A percentile compares a stretch with the other conserved stretches of the same genome.
phyloP scores from a whole-genome alignment of 1,284 basidiomycete species.

The Anthracocystis panici-leucophaei region DNA sequence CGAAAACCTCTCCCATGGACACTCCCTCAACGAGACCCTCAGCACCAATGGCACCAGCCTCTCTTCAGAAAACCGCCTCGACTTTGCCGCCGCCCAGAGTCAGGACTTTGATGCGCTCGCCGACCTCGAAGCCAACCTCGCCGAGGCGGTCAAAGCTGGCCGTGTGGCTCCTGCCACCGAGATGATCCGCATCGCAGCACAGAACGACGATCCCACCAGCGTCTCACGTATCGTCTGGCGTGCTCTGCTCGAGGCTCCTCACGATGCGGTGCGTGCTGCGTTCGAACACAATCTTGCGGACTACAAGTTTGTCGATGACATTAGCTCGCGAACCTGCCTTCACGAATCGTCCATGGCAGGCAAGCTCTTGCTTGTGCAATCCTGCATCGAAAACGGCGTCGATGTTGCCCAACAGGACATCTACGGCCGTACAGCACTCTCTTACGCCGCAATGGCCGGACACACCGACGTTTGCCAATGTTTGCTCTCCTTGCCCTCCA shows the following conservation, averaged over 20 bases:
- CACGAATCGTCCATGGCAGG: conserved; percentile 93
- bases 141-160: conserved; percentile 55
- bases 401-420: conserved; percentile 80
- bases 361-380: conserved; percentile 80
- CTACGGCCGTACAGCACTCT: conserved; percentile 91
- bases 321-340: conserved; percentile 94
- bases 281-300: conserved; percentile 74
- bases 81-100: conserved; percentile 64
- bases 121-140: conserved; percentile 64
- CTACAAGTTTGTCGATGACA: conserved; percentile 92
- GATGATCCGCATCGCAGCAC: conserved; percentile 57
- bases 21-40: conserved; percentile 33
- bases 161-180: conserved; percentile 52
- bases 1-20: conserved; percentile 75
- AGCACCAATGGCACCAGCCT: conserved; percentile 43
- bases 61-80: conserved; percentile 59
- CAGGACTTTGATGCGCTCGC: conserved; percentile 60
- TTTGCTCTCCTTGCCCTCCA: conserved; percentile 78
- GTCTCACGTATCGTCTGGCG: conserved; percentile 67
- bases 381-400: conserved; percentile 83
- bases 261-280: conserved; percentile 54
- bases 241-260: conserved; percentile 61
- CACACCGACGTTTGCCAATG: conserved; percentile 81
- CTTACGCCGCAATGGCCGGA: conserved; percentile 96
- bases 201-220: conserved; percentile 58